Evolutionary conservation across 768 basidiomycete genomes (phyloP).

Genomic region (Gloeophyllum trabeum): DNA sequence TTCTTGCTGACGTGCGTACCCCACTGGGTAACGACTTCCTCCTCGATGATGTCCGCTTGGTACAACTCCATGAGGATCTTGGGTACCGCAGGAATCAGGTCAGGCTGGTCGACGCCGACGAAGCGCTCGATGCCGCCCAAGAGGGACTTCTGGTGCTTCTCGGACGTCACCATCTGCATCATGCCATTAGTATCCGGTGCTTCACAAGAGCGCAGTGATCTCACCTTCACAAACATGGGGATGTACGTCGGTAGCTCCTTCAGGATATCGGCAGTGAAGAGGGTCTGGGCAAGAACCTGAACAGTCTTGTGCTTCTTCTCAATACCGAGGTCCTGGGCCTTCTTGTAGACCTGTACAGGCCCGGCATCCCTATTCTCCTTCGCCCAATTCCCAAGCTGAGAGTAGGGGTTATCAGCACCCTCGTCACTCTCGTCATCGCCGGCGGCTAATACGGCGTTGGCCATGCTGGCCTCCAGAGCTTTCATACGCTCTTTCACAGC

Average conservation of each 20-base stretch:
- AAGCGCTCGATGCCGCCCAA: constrained; percentile 89
- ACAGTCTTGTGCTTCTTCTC: constrained; percentile 93
- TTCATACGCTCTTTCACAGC: constrained; percentile 79
- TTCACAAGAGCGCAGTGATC: constrained; percentile 5
- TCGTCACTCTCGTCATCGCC: constrained; percentile 85
- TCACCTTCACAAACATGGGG: constrained; percentile 67
- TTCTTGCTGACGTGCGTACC: constrained; percentile 96
- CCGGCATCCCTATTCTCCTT: constrained; percentile 54
- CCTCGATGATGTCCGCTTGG: constrained; percentile 86
- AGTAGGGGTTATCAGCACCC: constrained; percentile 78
- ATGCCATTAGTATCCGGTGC: neutral
- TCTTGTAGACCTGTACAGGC: constrained; percentile 69
- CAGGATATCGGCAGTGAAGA: constrained; percentile 70
- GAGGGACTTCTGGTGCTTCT: constrained; percentile 93
- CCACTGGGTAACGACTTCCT: constrained; percentile 85
- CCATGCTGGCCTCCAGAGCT: constrained; percentile 50
- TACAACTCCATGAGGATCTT: constrained; percentile 94
- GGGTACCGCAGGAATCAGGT: constrained; percentile 61
- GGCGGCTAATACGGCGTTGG: constrained; percentile 31
- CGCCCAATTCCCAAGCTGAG: constrained; percentile 75
- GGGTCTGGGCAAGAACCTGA: constrained; percentile 68
- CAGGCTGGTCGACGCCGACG: constrained; percentile 65
- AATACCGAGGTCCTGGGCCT: constrained; percentile 83
- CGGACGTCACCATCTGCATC: constrained; percentile 70
- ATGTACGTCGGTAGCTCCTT: constrained; percentile 54